phyloP scores from a whole-genome alignment of 1,284 basidiomycete genomes.

The Inonotus obliquus region DNA sequence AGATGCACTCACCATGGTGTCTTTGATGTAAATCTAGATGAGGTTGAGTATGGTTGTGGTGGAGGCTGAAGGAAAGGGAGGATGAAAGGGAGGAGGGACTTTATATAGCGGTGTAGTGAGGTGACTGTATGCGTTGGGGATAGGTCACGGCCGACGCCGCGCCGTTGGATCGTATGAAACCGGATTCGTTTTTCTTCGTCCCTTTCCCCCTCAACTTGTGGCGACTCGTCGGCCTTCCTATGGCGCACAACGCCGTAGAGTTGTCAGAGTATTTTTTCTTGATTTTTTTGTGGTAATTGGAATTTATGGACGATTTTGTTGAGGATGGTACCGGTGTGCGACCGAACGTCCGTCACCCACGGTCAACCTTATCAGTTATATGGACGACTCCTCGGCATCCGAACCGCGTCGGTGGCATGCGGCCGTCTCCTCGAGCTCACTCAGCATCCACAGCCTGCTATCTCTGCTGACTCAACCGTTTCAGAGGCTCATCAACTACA shows the following conservation, averaged over 20 bases:
- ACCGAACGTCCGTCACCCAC: background rate
- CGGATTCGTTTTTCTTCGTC: background rate
- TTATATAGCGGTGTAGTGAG: background rate
- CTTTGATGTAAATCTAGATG: background rate
- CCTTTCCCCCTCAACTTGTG: background rate
- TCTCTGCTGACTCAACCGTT: background rate
- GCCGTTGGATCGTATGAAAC: background rate
- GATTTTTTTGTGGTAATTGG: background rate
- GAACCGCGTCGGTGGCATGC: background rate
- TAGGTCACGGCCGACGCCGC: conserved; percentile 2
- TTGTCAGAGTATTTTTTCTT: background rate
- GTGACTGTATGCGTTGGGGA: conserved; percentile 9
- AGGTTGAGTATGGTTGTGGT: background rate
- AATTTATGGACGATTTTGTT: no score
- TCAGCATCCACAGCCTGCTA: background rate
- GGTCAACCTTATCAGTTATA: background rate
- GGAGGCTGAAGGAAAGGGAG: conserved; percentile 6
- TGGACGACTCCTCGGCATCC: background rate
- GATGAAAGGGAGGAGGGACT: background rate
- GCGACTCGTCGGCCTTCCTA: background rate
- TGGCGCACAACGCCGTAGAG: background rate
- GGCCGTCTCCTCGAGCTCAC: background rate
- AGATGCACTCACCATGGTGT: conserved; percentile 6
- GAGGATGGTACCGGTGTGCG: background rate
- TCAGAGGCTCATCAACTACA: background rate